Evolutionary conservation across 2,329 filamentous ascomycete species (phyloP).

Genomic region (Diplodia sapinea): DNA sequence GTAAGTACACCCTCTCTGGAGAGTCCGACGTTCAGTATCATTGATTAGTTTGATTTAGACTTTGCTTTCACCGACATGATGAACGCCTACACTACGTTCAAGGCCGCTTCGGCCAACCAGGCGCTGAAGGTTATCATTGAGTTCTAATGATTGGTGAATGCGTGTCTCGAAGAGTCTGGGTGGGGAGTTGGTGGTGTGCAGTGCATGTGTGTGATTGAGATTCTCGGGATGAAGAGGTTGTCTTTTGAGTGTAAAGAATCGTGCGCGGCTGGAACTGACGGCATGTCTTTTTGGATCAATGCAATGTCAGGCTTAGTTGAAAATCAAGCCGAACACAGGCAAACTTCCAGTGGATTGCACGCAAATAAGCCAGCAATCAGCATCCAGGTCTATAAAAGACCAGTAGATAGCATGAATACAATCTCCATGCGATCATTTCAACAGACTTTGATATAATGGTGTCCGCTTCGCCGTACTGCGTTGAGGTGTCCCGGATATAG

Average conservation of each 20-base stretch:
- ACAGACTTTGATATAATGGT: background rate
- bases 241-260: background rate
- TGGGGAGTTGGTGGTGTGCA: background rate
- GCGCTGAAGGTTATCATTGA: slow-evolving; percentile 55
- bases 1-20: background rate
- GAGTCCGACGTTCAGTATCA: background rate
- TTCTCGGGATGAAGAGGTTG: background rate
- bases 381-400: too few relatives aligned
- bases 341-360: too few relatives aligned
- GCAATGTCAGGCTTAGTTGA: background rate
- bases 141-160: slow-evolving; percentile 32
- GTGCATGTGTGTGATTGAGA: background rate
- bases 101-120: slow-evolving; percentile 50
- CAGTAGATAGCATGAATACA: too few relatives aligned
- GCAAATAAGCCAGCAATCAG: too few relatives aligned
- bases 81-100: slow-evolving; percentile 54
- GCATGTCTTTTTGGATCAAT: background rate
- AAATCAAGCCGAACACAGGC: too few relatives aligned
- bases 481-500: too few relatives aligned
- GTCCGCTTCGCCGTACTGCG: too few relatives aligned
- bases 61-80: slow-evolving; percentile 54
- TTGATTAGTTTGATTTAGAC: slow-evolving; percentile 21
- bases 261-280: background rate
- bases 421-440: too few relatives aligned
- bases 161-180: background rate